Conservation (phyloP, 495 filamentous ascomycete genomes). For the Neurospora pannonica region DNA sequence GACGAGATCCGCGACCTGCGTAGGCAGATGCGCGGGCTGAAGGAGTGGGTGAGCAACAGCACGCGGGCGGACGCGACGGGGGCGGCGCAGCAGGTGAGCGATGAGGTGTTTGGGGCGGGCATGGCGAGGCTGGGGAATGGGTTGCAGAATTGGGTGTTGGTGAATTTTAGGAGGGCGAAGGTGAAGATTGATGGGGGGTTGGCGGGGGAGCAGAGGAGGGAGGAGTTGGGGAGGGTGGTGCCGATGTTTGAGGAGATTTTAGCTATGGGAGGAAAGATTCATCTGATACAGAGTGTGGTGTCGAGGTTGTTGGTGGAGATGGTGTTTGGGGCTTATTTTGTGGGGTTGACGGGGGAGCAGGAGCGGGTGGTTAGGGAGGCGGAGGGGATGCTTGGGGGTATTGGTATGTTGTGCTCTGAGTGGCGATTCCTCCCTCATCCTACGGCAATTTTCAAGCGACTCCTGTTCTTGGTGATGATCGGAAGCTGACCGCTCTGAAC, state of each 20-base stretch:
- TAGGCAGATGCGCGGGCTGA: conserved; percentile 42
- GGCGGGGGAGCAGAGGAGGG: conserved; percentile 20
- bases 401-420: conserved; percentile 37
- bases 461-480: neutral
- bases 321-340: conserved; percentile 44
- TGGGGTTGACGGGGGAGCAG: conserved; percentile 37
- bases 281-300: conserved; percentile 44
- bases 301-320: conserved; percentile 40
- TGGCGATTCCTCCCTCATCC: too few relatives aligned
- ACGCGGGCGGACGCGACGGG: conserved; percentile 29
- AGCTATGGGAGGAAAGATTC: conserved; percentile 36
- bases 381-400: conserved; percentile 34
- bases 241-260: conserved; percentile 39
- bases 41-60: conserved; percentile 45
- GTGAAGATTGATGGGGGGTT: conserved; percentile 31
- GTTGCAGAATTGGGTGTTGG: conserved; percentile 50
- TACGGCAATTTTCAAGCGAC: neutral
- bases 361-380: conserved; percentile 30
- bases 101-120: conserved; percentile 42
- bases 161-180: conserved; percentile 42
- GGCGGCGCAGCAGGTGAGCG: conserved; percentile 36
- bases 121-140: conserved; percentile 42
- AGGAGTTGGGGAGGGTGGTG: conserved; percentile 35
- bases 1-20: conserved; percentile 33
- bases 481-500: neutral